Evolutionary conservation across 164 flowering plant species (phyloP).

Genomic region (Magnolia kwangsiensis): DNA sequence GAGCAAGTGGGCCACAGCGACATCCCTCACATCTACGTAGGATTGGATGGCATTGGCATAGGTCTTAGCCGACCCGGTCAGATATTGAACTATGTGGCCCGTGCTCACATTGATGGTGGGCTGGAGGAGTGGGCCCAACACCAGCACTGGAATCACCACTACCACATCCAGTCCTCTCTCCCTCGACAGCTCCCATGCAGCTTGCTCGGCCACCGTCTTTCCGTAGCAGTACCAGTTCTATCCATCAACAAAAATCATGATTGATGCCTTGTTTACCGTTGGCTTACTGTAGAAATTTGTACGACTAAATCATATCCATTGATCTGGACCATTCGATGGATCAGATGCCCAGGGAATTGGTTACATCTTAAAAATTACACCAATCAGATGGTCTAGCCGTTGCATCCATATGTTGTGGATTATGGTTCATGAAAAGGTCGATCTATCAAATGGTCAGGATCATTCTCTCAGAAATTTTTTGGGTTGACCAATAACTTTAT

Average conservation of each 20-base stretch:
- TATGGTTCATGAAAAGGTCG: background rate
- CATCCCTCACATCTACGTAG: conserved; percentile 79
- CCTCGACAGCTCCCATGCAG: conserved; percentile 70
- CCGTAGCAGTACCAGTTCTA: conserved; percentile 99
- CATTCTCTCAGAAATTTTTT: background rate
- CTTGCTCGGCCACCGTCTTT: conserved; percentile 85
- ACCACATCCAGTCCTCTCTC: conserved; percentile 77
- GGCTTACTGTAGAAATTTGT: background rate
- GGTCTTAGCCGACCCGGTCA: conserved; percentile 83
- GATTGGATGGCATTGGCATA: conserved; percentile 84
- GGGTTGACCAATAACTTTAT: no score
- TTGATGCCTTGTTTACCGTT: no score
- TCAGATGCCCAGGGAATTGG: background rate
- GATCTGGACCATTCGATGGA: background rate
- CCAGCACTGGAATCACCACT: conserved; percentile 77
- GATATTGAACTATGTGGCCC: conserved; percentile 75
- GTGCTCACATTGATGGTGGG: conserved; percentile 71
- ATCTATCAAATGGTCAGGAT: background rate
- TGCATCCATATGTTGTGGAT: no score
- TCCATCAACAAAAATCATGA: background rate
- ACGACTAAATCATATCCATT: background rate
- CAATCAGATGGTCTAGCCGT: background rate
- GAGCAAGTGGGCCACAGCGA: conserved; percentile 75
- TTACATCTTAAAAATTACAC: background rate
- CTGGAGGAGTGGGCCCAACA: conserved; percentile 79